These are phyloP conservation scores for Daucus carota DNA, from an alignment of 129 eudicot species.

Conservation along the genomic window DNA sequence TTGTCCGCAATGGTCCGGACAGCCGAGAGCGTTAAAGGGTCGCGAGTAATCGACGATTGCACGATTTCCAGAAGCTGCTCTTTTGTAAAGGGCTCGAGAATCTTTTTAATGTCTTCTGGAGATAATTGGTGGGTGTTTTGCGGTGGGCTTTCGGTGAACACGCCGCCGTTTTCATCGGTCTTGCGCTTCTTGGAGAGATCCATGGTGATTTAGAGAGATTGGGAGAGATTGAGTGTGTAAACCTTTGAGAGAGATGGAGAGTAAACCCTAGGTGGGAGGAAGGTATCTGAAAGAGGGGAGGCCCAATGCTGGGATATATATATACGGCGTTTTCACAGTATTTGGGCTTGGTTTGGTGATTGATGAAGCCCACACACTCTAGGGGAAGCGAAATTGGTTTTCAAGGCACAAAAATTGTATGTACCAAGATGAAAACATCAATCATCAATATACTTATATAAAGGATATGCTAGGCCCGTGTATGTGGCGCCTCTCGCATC, in stretches of 20 bases:
- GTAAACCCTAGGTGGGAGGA: constrained; percentile 19
- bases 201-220: constrained; percentile 24
- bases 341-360: neutral
- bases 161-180: constrained; percentile 56
- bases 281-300: neutral
- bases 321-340: neutral
- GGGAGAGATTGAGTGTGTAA: constrained; percentile 1
- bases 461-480: no score
- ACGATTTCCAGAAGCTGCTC: constrained; percentile 58
- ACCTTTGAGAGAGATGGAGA: neutral
- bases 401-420: no score
- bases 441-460: no score
- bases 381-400: no score
- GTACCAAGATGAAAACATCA: no score
- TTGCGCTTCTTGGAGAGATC: constrained; percentile 73
- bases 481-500: no score
- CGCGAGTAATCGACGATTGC: constrained; percentile 53
- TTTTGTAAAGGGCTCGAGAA: constrained; percentile 53
- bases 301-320: neutral
- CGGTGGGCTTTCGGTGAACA: constrained; percentile 20
- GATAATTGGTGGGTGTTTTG: constrained; percentile 19
- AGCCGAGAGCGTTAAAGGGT: constrained; percentile 47
- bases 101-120: constrained; percentile 53
- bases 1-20: constrained; percentile 62
- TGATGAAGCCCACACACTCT: neutral